Percentiles rank a stretch among this genome's conserved stretches.
These are phyloP conservation scores for Phytopythium delawarense DNA, from an alignment of 352 stramenopile genomes.

Conservation along the genomic window DNA sequence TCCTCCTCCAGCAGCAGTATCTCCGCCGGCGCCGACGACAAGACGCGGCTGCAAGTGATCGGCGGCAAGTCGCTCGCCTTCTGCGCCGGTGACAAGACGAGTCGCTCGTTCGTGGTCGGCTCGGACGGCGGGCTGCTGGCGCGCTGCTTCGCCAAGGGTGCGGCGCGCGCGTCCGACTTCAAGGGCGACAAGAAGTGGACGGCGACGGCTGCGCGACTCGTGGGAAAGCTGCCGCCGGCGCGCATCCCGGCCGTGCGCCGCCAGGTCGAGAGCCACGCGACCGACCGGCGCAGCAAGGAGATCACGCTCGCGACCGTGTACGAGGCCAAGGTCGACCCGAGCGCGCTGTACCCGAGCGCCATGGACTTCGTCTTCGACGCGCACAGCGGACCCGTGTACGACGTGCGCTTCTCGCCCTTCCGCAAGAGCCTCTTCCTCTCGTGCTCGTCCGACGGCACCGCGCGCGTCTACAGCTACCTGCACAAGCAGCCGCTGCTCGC, in stretches of 20 bases:
- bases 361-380: conserved; percentile 75
- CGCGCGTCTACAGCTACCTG: conserved; percentile 68
- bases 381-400: conserved; percentile 76
- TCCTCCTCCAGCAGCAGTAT: conserved; percentile 11
- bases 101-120: conserved; percentile 67
- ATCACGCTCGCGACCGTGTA: conserved; percentile 72
- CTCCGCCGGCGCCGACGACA: not conserved
- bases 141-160: conserved; percentile 58
- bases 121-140: conserved; percentile 67
- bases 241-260: conserved; percentile 45
- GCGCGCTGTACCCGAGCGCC: conserved; percentile 52
- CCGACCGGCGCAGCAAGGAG: conserved; percentile 55
- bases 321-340: conserved; percentile 61
- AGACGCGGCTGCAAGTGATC: conserved; percentile 25
- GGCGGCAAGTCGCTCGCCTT: conserved; percentile 67
- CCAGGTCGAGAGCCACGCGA: conserved; percentile 67
- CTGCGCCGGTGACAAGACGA: conserved; percentile 60
- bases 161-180: conserved; percentile 50
- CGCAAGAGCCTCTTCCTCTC: conserved; percentile 78
- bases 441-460: conserved; percentile 72
- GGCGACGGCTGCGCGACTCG: conserved; percentile 50
- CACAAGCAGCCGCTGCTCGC: conserved; percentile 58
- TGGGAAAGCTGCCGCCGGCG: conserved; percentile 45
- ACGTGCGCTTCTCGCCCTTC: conserved; percentile 79
- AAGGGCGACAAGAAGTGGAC: conserved; percentile 84